A percentile compares a stretch with the other conserved stretches of the same genome.
Conservation (phyloP, 371 early-diverging fungal species). For the Zychaea mexicana region DNA sequence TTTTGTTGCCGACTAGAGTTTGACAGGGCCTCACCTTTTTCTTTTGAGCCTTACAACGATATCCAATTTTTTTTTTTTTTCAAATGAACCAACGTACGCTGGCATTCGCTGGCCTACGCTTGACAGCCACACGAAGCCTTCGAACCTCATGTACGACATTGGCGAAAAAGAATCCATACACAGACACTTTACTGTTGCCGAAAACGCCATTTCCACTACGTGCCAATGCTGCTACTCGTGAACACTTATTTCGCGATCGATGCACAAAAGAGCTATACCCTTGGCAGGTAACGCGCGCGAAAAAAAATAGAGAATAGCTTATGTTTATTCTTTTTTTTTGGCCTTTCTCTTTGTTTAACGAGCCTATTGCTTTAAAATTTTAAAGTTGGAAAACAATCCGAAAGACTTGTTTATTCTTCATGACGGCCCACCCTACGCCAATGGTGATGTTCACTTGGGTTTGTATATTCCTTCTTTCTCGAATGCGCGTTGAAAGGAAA, state of each 20-base stretch:
- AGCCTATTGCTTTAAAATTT: neutral
- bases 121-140: neutral
- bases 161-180: constrained; percentile 43
- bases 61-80: neutral
- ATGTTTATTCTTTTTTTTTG: too few relatives aligned
- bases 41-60: too few relatives aligned
- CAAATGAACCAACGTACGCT: constrained; percentile 1
- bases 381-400: constrained; percentile 59
- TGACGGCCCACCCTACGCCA: constrained; percentile 98
- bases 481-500: too few relatives aligned
- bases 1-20: neutral
- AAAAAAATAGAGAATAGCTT: too few relatives aligned
- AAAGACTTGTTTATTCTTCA: constrained; percentile 81
- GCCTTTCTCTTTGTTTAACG: neutral
- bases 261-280: constrained; percentile 71
- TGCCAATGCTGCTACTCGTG: constrained; percentile 67
- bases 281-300: constrained; percentile 79
- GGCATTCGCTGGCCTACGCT: neutral
- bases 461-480: too few relatives aligned
- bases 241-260: constrained; percentile 62
- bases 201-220: constrained; percentile 75
- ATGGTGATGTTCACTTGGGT: constrained; percentile 91
- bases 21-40: neutral
- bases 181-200: constrained; percentile 71
- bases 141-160: neutral